Conservation (phyloP, 2,329 filamentous ascomycete genomes). For the Didymellaceae sp. region DNA sequence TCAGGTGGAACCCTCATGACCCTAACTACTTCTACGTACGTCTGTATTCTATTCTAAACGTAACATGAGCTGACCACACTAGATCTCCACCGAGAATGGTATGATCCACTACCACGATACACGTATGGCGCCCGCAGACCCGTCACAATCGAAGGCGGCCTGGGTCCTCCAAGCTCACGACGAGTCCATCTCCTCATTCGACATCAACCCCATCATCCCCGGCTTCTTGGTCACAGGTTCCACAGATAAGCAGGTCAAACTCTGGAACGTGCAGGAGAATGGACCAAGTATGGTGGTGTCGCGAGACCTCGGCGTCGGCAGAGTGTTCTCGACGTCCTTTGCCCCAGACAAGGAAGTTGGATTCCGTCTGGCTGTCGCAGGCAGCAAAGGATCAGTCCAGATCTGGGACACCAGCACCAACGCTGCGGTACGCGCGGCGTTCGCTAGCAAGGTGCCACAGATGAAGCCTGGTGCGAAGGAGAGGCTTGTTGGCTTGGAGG, state of each 20-base stretch:
- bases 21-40: slow-evolving; percentile 88
- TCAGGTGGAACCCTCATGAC: slow-evolving; percentile 93
- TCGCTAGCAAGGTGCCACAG: slow-evolving; percentile 72
- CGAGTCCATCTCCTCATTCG: slow-evolving; percentile 87
- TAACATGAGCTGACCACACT: slow-evolving; percentile 23
- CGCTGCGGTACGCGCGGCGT: slow-evolving; percentile 80
- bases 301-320: slow-evolving; percentile 90
- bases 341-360: slow-evolving; percentile 89
- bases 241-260: slow-evolving; percentile 92
- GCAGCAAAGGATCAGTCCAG: slow-evolving; percentile 90
- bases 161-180: slow-evolving; percentile 98
- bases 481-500: slow-evolving; percentile 75
- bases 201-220: slow-evolving; percentile 87
- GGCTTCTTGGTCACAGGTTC: slow-evolving; percentile 94
- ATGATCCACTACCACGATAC: slow-evolving; percentile 92
- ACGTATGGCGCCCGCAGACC: slow-evolving; percentile 75
- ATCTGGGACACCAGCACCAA: slow-evolving; percentile 99
- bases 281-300: slow-evolving; percentile 91
- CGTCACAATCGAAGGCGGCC: slow-evolving; percentile 78
- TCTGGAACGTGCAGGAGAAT: slow-evolving; percentile 86
- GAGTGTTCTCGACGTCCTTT: slow-evolving; percentile 90
- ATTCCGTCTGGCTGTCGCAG: slow-evolving; percentile 90
- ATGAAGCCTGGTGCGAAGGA: slow-evolving; percentile 71
- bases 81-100: slow-evolving; percentile 82
- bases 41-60: slow-evolving; percentile 4